These are phyloP conservation scores for Biancaea sappan DNA, from an alignment of 306 rosid genomes.

Conservation along the genomic window DNA sequence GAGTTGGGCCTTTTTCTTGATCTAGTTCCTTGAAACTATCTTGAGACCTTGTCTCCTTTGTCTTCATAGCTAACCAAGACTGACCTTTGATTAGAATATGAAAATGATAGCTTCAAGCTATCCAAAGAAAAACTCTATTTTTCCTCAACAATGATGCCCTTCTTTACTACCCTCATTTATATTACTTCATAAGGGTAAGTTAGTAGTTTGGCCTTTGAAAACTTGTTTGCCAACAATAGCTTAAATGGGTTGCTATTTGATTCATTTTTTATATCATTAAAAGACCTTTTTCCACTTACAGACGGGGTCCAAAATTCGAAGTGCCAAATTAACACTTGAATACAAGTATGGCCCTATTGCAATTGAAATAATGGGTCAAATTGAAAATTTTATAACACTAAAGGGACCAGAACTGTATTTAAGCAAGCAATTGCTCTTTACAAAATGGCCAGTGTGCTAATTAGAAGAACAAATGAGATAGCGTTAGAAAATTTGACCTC, in stretches of 20 bases:
- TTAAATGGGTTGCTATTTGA: not conserved
- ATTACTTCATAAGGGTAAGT: too few species aligned
- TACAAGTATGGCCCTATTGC: not conserved
- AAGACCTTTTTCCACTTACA: constrained; percentile 19
- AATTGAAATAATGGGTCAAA: constrained; percentile 18
- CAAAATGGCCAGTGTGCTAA: constrained; percentile 1
- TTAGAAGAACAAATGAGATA: not conserved
- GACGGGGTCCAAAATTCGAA: constrained; percentile 7
- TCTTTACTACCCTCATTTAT: too few species aligned
- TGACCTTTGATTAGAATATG: too few species aligned
- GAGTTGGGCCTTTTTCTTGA: too few species aligned
- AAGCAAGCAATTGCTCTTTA: constrained; percentile 6
- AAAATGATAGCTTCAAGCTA: too few species aligned
- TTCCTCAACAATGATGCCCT: too few species aligned
- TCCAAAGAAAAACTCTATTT: too few species aligned
- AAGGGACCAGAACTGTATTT: constrained; percentile 4
- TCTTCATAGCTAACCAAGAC: too few species aligned
- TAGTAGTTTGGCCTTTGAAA: constrained; percentile 26
- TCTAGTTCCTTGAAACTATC: too few species aligned
- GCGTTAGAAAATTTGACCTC: constrained; percentile 11
- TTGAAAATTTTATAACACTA: constrained; percentile 12
- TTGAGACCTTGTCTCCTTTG: too few species aligned
- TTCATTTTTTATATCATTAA: constrained; percentile 12
- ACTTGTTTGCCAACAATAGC: constrained; percentile 13
- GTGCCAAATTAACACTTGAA: constrained; percentile 5